Evolutionary conservation across 306 rosid genomes (phyloP), one percentile per base, ranked within the genome.

Genomic region (Cicer pinnatifidum): DNA sequence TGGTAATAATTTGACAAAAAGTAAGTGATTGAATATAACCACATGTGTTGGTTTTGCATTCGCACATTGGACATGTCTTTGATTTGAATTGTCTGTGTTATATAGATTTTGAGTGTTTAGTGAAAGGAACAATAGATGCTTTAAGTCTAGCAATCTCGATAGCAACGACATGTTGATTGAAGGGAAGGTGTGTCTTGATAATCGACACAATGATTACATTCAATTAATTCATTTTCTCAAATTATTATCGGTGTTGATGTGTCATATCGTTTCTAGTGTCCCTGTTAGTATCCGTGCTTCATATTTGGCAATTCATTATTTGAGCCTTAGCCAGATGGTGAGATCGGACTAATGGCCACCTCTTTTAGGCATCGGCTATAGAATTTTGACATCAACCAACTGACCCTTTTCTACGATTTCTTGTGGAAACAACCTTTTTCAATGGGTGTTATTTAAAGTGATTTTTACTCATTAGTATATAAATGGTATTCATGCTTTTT

Each of bases 311-410:
- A 66, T 67, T 59, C 8, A 6, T 20, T 19, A 39, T 57, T 37
- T 73, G 50, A 56, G 48, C 71, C 70, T 48, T 58, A 46, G 13
- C 23, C 7, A 58, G 41, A 11, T 33, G 17, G 9, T 58, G 41
- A 11, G 67, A 51, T 39, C 13, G 52, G 61, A 79, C n/a, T 7
- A 56, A 8, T 17, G 58, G n/a, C 1, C 20, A 10, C 17, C 76
- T 57, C 5, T 19, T 56, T 45, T 46, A 1, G 13, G 67, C 56
- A 52, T 68, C 17, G 59, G 54, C 20, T n/a, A 50, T n/a, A 6
- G 7, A n/a, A 1, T 52, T 28, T 12, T 43, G 15, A 51, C 19
- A 40, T 48, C 7, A 57, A 67, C 59, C 23, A 41, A 40, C 15
- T 52, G 23, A 8, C 16, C 15, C 12, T 69, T 37, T 51, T 5